Conservation (phyloP, 2,329 filamentous ascomycete genomes). For the Emergomyces africanus region DNA sequence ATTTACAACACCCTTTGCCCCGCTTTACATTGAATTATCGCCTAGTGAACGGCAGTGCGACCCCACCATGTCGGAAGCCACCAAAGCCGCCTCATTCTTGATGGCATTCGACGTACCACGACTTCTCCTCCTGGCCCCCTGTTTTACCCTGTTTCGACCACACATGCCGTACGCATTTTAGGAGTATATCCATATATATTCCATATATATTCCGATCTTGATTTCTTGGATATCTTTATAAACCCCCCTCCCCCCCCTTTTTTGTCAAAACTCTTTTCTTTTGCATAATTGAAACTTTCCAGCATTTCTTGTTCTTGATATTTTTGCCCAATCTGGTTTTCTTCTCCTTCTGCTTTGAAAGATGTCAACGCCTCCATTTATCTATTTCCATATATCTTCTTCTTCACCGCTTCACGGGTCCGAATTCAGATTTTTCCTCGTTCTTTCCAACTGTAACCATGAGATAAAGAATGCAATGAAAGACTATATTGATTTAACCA, state of each 20-base stretch:
- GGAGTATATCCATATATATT: background rate
- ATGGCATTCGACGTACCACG: too few species aligned
- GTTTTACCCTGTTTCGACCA: background rate
- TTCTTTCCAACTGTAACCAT: background rate
- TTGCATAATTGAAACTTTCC: background rate
- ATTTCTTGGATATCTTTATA: background rate
- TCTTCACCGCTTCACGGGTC: background rate
- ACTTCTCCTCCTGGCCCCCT: background rate
- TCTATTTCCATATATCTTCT: background rate
- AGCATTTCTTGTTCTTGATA: background rate
- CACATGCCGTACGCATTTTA: background rate
- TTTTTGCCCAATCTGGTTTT: background rate
- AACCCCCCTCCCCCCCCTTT: background rate
- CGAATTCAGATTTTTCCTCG: background rate
- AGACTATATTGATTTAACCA: background rate
- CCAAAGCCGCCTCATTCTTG: too few species aligned
- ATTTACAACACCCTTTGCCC: background rate
- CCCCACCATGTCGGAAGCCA: background rate
- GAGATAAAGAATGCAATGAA: background rate
- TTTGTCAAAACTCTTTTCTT: background rate
- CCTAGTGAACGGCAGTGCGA: background rate
- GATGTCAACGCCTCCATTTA: background rate
- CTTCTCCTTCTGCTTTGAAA: background rate
- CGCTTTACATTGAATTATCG: background rate
- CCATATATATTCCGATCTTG: background rate